Base-by-base conservation (phyloP, 1,284 basidiomycete genomes). In the Anthracocystis setariae region DNA sequence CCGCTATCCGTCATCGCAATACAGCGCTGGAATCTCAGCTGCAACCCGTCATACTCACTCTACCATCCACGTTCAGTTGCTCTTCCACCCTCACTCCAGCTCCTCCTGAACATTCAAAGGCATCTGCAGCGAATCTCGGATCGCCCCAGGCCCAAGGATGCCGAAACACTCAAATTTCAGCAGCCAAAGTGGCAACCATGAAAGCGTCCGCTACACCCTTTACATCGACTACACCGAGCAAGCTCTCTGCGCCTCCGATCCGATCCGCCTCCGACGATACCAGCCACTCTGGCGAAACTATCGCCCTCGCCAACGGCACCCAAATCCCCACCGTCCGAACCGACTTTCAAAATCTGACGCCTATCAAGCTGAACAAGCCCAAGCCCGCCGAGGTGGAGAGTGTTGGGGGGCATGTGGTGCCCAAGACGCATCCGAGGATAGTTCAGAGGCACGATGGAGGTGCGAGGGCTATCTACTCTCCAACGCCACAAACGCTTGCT, bases 321-420 rank as follows among this genome's bases (percentile, higher is more conserved):
- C 57, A 73, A 46, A 47, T 76, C 4, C 71, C 74, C 0, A 57
- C 53, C n/a, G 38, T 71, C 29, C 46, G 74, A 2, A 76, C 58
- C 5, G 74, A 76, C 32, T 73, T 76, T 15, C 66, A 68, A 29
- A 76, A 76, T 33, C 46, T 76, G 24, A 72, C 62, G 51, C 60
- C 63, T 0, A 64, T 76, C 32, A 61, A 47, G 23, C 46, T 66
- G 20, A 58, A 66, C 17, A 57, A 50, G 29, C n/a, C 40, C n/a
- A n/a, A 20, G 46, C 29, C 9, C 29, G 29, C 29, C 5, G 29
- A 12, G 12, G 10, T 51, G 27, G 55, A 52, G 8, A 65, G 47
- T 23, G 62, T 74, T 1, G 68, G 52, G 5, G 72, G 72, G 2
- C 72, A 74, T 35, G 29, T 74, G 21, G 27, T 74, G 8, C 56